Evolutionary conservation across 352 stramenopile species (phyloP), one percentile per base, ranked within the genome.

Genomic region (Phytophthora fragariaefolia): DNA sequence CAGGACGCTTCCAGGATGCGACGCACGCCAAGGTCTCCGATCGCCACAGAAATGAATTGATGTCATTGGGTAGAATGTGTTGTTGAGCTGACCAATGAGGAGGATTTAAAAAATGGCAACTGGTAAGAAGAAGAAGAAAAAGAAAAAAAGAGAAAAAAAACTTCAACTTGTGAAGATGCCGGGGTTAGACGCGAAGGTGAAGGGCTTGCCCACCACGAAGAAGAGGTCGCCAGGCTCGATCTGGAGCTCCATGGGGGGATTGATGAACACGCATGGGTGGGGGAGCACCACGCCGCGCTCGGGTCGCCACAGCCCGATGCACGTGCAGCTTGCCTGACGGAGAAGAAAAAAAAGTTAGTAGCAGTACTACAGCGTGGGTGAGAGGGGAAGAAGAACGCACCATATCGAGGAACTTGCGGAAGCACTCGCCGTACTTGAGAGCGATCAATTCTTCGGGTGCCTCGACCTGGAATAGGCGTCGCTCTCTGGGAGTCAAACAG

Each of bases 331-430:
- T 6, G 82, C 77, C 80, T 91, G n/a, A 60, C 23, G 51, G 36
- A 40, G 18, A 6, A n/a, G 9, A 20, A 12, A 58, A 49, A 26
- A 45, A 18, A 6, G 0, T 6, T 6, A 1, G 28, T 54, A n/a
- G n/a, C n/a, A n/a, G n/a, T n/a, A n/a, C n/a, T n/a, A n/a, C n/a
- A n/a, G n/a, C n/a, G n/a, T n/a, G n/a, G n/a, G n/a, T n/a, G n/a
- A n/a, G n/a, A n/a, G n/a, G n/a, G n/a, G n/a, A n/a, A n/a, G n/a
- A n/a, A 47, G 12, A 13, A 55, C 70, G 38, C 58, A 92, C 82
- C 58, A 79, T 73, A 27, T 90, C 81, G n/a, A 94, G 80, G 38
- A 91, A 82, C 53, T 87, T 89, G 54, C 86, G 82, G 43, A 92
- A 90, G 49, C 81, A 89, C 12, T 85, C 64, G 43, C 77, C 71